phyloP scores from a whole-genome alignment of 2,329 filamentous ascomycete genomes.

The Ophiostoma sp. region DNA sequence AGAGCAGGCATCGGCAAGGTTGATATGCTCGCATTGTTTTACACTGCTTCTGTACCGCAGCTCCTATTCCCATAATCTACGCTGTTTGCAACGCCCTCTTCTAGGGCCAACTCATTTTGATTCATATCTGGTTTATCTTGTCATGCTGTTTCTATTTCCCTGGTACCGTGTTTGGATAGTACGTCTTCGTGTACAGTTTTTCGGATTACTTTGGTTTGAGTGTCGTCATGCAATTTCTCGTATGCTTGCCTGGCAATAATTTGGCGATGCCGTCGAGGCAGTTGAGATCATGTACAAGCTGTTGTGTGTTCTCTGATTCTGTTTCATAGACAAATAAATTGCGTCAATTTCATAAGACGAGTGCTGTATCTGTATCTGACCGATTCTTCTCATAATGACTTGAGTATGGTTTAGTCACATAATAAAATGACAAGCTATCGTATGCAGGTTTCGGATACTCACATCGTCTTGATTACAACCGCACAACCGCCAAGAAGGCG shows the following conservation, averaged over 20 bases:
- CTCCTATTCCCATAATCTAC: conserved; percentile 12
- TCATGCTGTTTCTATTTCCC: neutral
- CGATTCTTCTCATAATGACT: no score
- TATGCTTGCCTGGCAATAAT: neutral
- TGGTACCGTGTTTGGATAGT: neutral
- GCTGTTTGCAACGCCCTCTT: neutral
- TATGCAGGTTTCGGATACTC: neutral
- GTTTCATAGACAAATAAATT: neutral
- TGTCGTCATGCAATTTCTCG: neutral
- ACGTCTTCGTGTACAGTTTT: neutral
- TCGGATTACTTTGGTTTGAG: neutral
- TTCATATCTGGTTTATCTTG: neutral
- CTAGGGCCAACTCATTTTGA: neutral
- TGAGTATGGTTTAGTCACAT: no score
- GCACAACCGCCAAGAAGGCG: neutral
- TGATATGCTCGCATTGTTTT: neutral
- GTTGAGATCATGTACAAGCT: neutral
- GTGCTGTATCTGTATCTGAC: no score
- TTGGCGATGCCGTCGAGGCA: neutral
- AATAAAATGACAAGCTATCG: no score
- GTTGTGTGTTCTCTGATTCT: neutral
- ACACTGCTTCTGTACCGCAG: neutral
- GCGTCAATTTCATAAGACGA: no score
- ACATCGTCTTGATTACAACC: neutral
- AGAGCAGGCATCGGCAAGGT: neutral